Conservation (phyloP, 352 stramenopile genomes). For the Phytopythium delawarense region DNA sequence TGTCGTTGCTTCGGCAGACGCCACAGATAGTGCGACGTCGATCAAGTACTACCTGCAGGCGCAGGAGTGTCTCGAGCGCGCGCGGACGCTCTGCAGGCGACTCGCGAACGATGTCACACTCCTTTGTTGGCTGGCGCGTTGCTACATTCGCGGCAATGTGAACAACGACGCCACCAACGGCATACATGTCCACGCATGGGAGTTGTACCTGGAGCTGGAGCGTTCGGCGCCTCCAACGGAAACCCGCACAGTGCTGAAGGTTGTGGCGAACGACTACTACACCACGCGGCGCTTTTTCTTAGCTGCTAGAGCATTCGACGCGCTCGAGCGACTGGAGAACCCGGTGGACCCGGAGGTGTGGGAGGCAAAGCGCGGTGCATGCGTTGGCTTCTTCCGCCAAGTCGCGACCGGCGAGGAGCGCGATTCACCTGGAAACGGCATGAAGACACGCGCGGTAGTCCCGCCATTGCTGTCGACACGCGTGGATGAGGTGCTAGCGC, state of each 20-base stretch:
- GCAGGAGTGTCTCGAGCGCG: conserved; percentile 48
- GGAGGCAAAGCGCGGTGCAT: conserved; percentile 71
- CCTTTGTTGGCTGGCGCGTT: conserved; percentile 54
- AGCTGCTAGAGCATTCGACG: conserved; percentile 67
- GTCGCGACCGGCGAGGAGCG: conserved; percentile 33
- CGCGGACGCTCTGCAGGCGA: conserved; percentile 17
- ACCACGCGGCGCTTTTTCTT: conserved; percentile 50
- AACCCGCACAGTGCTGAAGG: conserved; percentile 48
- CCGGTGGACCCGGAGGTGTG: conserved; percentile 58
- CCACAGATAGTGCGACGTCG: not conserved
- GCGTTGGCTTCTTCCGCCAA: conserved; percentile 57
- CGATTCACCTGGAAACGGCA: not conserved
- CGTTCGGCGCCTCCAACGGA: conserved; percentile 26
- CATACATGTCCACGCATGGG: conserved; percentile 40
- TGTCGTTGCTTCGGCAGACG: conserved; percentile 13
- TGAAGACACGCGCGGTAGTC: not conserved
- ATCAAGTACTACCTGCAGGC: conserved; percentile 31
- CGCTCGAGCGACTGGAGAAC: conserved; percentile 64
- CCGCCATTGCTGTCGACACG: conserved; percentile 13
- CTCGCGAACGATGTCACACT: conserved; percentile 9
- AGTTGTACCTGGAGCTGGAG: conserved; percentile 60
- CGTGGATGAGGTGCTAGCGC: conserved; percentile 44
- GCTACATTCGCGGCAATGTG: conserved; percentile 34
- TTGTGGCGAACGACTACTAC: conserved; percentile 75
- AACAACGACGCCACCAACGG: conserved; percentile 10